phyloP scores from a whole-genome alignment of 495 filamentous ascomycete genomes.

The Hyaloscypha bicolor region DNA sequence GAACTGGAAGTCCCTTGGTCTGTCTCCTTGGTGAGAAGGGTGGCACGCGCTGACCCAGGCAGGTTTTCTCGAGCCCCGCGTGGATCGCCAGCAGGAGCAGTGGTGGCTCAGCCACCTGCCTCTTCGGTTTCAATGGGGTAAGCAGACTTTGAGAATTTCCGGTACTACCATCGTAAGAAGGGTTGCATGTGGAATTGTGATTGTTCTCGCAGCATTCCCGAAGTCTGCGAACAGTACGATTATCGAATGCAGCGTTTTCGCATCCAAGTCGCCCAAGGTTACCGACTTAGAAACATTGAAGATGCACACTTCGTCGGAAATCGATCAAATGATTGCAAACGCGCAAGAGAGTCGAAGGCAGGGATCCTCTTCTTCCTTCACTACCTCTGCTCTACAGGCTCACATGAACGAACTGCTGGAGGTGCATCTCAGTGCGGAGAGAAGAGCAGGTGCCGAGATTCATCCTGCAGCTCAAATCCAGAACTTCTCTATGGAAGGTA shows the following conservation, averaged over 20 bases:
- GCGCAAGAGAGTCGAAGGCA: background rate
- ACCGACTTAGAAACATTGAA: conserved; percentile 10
- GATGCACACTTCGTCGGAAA: conserved; percentile 8
- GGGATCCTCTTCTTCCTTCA: background rate
- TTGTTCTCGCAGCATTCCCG: conserved; percentile 21
- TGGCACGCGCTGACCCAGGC: background rate
- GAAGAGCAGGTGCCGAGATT: conserved; percentile 15
- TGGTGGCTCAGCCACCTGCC: background rate
- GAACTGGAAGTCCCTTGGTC: conserved; percentile 48
- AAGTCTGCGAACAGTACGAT: conserved; percentile 20
- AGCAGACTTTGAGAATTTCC: background rate
- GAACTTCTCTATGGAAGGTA: conserved; percentile 22
- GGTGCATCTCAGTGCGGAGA: conserved; percentile 23
- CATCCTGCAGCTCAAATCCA: conserved; percentile 27
- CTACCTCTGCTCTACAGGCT: background rate
- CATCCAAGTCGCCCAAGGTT: background rate
- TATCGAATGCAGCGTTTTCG: conserved; percentile 28
- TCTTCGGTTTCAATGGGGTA: background rate
- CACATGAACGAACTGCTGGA: conserved; percentile 15
- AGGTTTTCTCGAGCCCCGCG: background rate
- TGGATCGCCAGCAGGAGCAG: background rate
- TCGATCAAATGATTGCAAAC: background rate
- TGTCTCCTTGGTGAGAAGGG: background rate
- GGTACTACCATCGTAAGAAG: conserved; percentile 18
- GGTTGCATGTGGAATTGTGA: conserved; percentile 8